A percentile compares a stretch with the other conserved stretches of the same genome.
These are phyloP conservation scores for Galerina sulciceps DNA, from an alignment of 768 basidiomycete genomes.

Conservation along the genomic window DNA sequence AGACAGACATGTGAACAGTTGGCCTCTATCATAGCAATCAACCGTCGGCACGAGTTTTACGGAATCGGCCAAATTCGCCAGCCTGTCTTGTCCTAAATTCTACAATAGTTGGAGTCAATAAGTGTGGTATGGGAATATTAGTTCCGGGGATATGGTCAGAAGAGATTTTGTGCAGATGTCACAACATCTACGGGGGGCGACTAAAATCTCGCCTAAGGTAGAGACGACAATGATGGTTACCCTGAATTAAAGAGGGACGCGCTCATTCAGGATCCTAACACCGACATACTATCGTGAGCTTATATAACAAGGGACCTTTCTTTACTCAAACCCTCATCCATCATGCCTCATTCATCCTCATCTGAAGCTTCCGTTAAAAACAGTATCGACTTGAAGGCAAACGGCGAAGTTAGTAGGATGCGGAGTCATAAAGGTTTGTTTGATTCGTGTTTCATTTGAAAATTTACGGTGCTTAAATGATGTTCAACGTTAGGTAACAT, in stretches of 20 bases:
- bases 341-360: slow-evolving; percentile 30
- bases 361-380: slow-evolving; percentile 30
- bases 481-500: slow-evolving; percentile 52
- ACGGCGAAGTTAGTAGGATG: slow-evolving; percentile 47
- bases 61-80: slow-evolving; percentile 18
- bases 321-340: slow-evolving; percentile 26
- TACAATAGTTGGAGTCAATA: slow-evolving; percentile 2
- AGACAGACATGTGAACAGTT: slow-evolving; percentile 12
- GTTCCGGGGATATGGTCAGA: slow-evolving; percentile 23
- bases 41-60: slow-evolving; percentile 20
- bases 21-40: neutral
- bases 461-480: neutral
- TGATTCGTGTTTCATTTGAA: slow-evolving; percentile 1
- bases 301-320: slow-evolving; percentile 36
- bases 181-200: slow-evolving; percentile 14
- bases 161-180: slow-evolving; percentile 23
- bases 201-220: slow-evolving; percentile 18
- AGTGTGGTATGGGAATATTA: slow-evolving; percentile 15
- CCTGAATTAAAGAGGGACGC: slow-evolving; percentile 18
- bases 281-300: slow-evolving; percentile 26
- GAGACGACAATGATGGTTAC: slow-evolving; percentile 27
- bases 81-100: neutral
- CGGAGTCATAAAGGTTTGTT: slow-evolving; percentile 44
- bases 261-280: slow-evolving; percentile 17
- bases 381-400: slow-evolving; percentile 42